Percentiles rank a stretch among this genome's conserved stretches.
Evolutionary conservation across 2,329 filamentous ascomycete genomes (phyloP).

Genomic region (Epichloe coenophiala): DNA sequence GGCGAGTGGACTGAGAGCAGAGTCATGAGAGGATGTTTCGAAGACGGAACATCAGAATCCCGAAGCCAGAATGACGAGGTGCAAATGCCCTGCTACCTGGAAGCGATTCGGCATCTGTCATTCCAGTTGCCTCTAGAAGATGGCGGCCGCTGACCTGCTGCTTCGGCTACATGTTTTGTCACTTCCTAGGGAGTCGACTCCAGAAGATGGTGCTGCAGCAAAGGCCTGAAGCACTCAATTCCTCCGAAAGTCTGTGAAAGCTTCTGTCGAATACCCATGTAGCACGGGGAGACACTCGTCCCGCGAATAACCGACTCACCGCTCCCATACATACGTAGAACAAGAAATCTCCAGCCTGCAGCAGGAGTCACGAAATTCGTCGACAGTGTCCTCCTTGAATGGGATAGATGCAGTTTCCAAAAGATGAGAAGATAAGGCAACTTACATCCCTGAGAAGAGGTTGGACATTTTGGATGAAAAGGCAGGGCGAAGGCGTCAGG

Average conservation of each 20-base stretch:
- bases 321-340: neutral
- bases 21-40: neutral
- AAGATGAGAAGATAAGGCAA: constrained; percentile 12
- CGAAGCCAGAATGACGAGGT: neutral
- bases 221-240: neutral
- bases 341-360: too few species aligned
- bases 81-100: neutral
- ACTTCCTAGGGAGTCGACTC: too few species aligned
- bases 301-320: neutral
- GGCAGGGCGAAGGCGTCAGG: constrained; percentile 3
- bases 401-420: neutral
- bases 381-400: neutral
- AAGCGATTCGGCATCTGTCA: neutral
- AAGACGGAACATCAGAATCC: neutral
- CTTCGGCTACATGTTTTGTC: neutral
- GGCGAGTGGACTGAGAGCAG: neutral
- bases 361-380: neutral
- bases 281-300: neutral
- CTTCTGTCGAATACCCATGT: neutral
- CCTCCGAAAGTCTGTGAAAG: neutral
- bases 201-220: neutral
- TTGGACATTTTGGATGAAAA: constrained; percentile 36
- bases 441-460: constrained; percentile 50
- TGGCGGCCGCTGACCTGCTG: neutral
- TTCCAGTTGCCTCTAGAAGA: neutral